phyloP scores from a whole-genome alignment of 1,284 basidiomycete species.

The Golubevia sp. region DNA sequence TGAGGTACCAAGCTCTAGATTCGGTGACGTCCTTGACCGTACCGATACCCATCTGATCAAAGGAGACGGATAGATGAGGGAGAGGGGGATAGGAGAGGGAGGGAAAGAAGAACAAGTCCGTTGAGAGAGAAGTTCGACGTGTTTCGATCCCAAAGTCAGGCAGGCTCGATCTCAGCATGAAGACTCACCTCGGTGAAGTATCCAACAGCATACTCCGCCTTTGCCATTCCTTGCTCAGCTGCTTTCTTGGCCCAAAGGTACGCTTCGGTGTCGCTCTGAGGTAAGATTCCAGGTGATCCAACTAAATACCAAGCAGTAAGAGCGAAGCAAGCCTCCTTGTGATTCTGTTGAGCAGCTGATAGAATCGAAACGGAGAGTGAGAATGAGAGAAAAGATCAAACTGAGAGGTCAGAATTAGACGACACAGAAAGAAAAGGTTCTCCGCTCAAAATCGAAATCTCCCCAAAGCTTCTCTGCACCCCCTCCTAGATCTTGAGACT shows the following conservation, averaged over 20 bases:
- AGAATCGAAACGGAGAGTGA: constrained; percentile 7
- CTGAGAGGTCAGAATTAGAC: constrained; percentile 6
- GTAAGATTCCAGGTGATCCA: constrained; percentile 93
- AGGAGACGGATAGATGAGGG: not conserved
- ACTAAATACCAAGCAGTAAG: constrained; percentile 99
- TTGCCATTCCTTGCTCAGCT: constrained; percentile 56
- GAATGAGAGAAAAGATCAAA: constrained; percentile 12
- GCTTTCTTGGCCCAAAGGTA: constrained; percentile 67
- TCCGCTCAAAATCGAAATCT: not conserved
- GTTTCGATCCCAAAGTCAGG: not conserved
- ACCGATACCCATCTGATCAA: constrained; percentile 62
- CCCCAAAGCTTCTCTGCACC: no score
- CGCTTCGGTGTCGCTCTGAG: constrained; percentile 96
- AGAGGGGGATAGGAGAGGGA: not conserved
- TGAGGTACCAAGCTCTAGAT: constrained; percentile 82
- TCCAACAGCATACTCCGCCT: constrained; percentile 80
- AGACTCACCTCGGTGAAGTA: constrained; percentile 82
- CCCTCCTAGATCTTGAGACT: not conserved
- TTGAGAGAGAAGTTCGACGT: not conserved
- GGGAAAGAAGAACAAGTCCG: not conserved
- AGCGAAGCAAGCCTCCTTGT: constrained; percentile 96
- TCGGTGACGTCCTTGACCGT: constrained; percentile 61
- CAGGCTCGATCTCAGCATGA: not conserved
- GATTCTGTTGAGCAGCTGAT: constrained; percentile 87
- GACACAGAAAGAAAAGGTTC: constrained; percentile 6